Conservation (phyloP, 257 asterid genomes). For the Salvia hispanica region DNA sequence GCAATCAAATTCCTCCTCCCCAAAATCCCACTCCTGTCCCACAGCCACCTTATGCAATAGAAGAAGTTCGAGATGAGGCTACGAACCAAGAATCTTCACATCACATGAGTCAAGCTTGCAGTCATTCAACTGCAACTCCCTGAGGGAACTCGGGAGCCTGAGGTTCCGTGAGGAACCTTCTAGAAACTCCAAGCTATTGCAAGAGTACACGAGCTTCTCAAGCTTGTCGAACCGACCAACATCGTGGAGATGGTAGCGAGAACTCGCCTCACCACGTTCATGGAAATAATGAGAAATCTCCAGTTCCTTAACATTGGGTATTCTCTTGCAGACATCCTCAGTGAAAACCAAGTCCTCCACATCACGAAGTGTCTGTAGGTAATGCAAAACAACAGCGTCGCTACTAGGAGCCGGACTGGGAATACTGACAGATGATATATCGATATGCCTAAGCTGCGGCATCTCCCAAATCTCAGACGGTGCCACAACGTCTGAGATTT, state of each 20-base stretch:
- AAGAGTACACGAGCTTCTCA: not conserved
- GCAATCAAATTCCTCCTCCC: not conserved
- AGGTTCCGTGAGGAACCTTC: not conserved
- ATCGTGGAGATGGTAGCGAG: conserved; percentile 5
- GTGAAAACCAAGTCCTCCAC: not conserved
- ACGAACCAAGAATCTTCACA: not conserved
- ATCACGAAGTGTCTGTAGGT: not conserved
- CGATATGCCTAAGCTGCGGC: conserved; percentile 12
- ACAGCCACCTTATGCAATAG: not conserved
- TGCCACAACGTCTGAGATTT: not conserved
- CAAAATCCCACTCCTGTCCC: not conserved
- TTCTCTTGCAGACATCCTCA: conserved; percentile 17
- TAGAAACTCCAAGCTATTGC: not conserved
- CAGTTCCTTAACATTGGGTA: conserved; percentile 20
- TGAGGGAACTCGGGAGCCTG: not conserved
- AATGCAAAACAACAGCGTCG: not conserved
- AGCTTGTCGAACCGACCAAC: not conserved
- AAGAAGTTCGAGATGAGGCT: not conserved
- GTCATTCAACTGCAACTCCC: not conserved
- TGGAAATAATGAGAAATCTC: not conserved
- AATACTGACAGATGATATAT: not conserved
- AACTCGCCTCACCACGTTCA: not conserved
- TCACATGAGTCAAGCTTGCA: not conserved
- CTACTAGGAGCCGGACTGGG: not conserved
- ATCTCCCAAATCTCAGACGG: conserved; percentile 13